phyloP scores from a whole-genome alignment of 1,284 basidiomycete genomes.

The Porodaedalea pini region DNA sequence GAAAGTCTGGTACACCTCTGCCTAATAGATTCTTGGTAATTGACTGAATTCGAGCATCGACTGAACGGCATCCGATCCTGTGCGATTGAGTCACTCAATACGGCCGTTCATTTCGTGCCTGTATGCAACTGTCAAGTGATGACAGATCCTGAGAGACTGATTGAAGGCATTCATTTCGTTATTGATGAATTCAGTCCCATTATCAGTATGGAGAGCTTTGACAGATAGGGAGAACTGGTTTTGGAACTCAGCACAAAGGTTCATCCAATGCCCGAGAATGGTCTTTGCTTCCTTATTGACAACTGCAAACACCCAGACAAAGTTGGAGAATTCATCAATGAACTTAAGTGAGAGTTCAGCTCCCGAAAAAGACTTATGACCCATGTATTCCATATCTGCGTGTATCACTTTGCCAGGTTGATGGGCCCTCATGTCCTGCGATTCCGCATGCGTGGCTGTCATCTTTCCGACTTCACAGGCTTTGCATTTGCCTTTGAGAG shows the following conservation, averaged over 20 bases:
- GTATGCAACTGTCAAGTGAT: constrained; percentile 9
- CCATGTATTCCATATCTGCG: constrained; percentile 5
- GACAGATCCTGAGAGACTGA: background rate
- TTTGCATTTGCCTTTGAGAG: background rate
- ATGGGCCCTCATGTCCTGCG: background rate
- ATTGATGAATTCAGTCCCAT: constrained; percentile 14
- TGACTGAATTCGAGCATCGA: constrained; percentile 16
- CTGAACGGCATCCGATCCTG: constrained; percentile 14
- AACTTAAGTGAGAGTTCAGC: background rate
- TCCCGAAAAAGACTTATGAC: background rate
- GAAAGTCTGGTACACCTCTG: constrained; percentile 17
- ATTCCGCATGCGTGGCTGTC: background rate
- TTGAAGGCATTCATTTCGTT: background rate
- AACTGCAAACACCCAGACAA: background rate
- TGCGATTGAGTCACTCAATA: constrained; percentile 20
- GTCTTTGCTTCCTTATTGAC: background rate
- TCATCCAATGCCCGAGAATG: background rate
- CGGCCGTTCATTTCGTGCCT: constrained; percentile 22
- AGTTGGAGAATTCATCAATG: background rate
- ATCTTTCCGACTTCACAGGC: background rate
- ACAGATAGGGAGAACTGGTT: background rate
- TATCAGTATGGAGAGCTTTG: constrained; percentile 1
- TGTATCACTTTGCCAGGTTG: background rate
- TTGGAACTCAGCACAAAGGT: background rate
- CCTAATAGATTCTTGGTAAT: constrained; percentile 23